Evolutionary conservation across 179 eudicot genomes (phyloP), one percentile per base, ranked within the genome.

Genomic region (Sideroxylon spinosum): DNA sequence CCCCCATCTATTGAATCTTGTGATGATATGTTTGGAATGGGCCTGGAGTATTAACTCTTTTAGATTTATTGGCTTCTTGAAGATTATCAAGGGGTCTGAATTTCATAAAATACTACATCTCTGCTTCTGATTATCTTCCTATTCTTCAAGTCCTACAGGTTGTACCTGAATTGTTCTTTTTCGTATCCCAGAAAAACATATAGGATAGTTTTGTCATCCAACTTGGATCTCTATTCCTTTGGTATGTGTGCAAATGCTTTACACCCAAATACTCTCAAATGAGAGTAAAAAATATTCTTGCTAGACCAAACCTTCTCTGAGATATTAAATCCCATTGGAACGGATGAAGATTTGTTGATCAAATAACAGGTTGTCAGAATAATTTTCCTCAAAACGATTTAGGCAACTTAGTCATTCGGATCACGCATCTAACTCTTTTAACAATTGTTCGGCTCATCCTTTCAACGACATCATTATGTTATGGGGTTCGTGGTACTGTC

Each of bases 201-300:
- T 37, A 22, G 76, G 25, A 13, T 71, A 6, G 77, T 12, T 9
- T 71, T 76, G 7, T 19, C 6, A 55, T 71, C 74, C 14, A 81
- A 60, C 81, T 78, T 82, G 0, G 29, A 28, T 32, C 56, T 68
- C 29, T 66, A 53, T 32, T 32, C 37, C 37, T 32, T 32, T 3
- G 3, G 37, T 32, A 32, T 32, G 37, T 32, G 37, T 32, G 49
- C 60, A 37, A 71, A 76, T 0, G 80, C 59, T 20, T 61, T 17
- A 37, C 80, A 82, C 13, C 66, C 71, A 60, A 82, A 77, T 4
- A 77, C 77, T 9, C 20, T 66, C 19, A 80, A 13, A 19, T 67
- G 59, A 10, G 69, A 46, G 9, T 68, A 55, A 0, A 73, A 67
- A 6, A 52, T 9, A 22, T 80, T 53, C 13, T 12, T 50, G 13